These are phyloP conservation scores for Cucurbita argyrosperma DNA, from an alignment of 306 rosid genomes.

Conservation along the genomic window DNA sequence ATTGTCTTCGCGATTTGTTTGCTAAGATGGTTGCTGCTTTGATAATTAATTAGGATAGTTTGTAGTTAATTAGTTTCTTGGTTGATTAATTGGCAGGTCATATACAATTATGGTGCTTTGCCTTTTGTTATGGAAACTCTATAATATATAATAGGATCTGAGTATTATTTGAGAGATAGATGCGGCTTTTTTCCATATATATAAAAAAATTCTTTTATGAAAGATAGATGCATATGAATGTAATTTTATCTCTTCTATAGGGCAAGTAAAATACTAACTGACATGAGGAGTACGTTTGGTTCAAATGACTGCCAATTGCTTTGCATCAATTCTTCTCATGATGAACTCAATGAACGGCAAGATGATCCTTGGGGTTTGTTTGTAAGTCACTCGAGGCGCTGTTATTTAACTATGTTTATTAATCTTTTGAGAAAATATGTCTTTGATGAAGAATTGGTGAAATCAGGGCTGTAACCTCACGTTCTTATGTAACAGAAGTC, in stretches of 20 bases:
- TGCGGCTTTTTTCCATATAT: neutral
- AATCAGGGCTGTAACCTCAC: conserved; percentile 22
- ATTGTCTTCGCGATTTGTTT: neutral
- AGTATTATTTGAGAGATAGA: neutral
- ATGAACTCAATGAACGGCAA: conserved; percentile 41
- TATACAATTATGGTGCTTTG: neutral
- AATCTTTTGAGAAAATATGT: neutral
- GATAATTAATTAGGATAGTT: neutral
- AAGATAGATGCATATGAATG: neutral
- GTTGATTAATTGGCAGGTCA: neutral
- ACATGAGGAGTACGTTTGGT: conserved; percentile 79
- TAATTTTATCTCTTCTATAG: conserved; percentile 30
- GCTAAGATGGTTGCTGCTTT: neutral
- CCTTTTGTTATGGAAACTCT: neutral
- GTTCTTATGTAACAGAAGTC: conserved; percentile 45
- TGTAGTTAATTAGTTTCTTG: neutral
- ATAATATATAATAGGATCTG: neutral
- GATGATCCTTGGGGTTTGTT: conserved; percentile 64
- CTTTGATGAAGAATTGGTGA: conserved; percentile 1
- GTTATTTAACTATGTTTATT: neutral
- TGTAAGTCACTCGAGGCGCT: conserved; percentile 37
- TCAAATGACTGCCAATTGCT: conserved; percentile 55
- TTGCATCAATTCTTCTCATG: conserved; percentile 67
- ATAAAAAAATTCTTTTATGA: neutral
- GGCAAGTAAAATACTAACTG: conserved; percentile 57